Conservation (phyloP, 1,284 basidiomycete genomes). For the Fomitiporia mediterranea region DNA sequence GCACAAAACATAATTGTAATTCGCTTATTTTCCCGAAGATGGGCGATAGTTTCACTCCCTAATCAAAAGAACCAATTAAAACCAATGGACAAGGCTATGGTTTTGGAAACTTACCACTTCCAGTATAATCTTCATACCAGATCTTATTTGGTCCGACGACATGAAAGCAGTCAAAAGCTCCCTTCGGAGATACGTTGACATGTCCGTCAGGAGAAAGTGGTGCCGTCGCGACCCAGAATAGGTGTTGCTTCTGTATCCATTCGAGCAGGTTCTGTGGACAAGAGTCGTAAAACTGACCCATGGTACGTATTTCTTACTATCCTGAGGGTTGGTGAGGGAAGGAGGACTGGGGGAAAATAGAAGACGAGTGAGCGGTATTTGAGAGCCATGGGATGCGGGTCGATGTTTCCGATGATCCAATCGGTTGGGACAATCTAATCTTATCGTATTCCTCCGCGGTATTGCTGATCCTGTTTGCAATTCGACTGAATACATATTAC, state of each 20-base stretch:
- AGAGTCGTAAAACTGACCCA: constrained; percentile 45
- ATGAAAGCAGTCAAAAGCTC: constrained; percentile 43
- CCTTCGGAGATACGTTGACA: constrained; percentile 54
- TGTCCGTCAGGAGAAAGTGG: constrained; percentile 45
- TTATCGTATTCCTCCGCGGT: no score
- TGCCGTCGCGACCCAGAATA: constrained; percentile 57
- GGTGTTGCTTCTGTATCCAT: constrained; percentile 50
- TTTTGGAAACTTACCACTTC: constrained; percentile 40
- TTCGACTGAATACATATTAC: no score
- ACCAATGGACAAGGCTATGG: background rate
- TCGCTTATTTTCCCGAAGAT: constrained; percentile 52
- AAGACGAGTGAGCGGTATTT: background rate
- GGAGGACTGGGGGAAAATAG: background rate
- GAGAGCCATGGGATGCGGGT: background rate
- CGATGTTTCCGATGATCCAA: background rate
- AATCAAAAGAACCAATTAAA: background rate
- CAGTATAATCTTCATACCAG: constrained; percentile 59
- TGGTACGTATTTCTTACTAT: constrained; percentile 24
- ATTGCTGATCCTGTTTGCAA: no score
- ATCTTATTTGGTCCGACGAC: constrained; percentile 42
- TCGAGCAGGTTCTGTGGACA: constrained; percentile 42
- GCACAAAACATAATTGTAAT: constrained; percentile 55
- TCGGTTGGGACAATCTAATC: background rate
- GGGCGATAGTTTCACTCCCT: constrained; percentile 58
- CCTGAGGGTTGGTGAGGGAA: background rate